Conservation (phyloP, 495 filamentous ascomycete species). For the Astrothelium macrocarpum region DNA sequence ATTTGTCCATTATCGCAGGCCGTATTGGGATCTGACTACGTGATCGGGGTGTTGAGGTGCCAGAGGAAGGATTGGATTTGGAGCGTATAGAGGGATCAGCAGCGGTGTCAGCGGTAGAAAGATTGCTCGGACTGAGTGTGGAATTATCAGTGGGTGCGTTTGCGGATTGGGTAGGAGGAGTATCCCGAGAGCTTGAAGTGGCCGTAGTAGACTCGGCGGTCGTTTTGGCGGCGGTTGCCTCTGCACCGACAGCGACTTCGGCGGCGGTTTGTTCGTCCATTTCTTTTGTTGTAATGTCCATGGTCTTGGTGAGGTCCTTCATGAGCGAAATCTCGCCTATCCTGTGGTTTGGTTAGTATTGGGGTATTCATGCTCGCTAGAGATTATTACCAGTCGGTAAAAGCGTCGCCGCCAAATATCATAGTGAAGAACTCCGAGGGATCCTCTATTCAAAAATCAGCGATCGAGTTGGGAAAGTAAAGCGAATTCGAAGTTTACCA, state of each 20-base stretch:
- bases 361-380: neutral
- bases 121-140: slow-evolving; percentile 7
- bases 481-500: slow-evolving; percentile 37
- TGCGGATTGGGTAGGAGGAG: slow-evolving; percentile 12
- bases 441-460: slow-evolving; percentile 52
- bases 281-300: slow-evolving; percentile 35
- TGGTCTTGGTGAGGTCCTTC: slow-evolving; percentile 38
- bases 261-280: slow-evolving; percentile 28
- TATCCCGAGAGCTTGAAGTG: neutral
- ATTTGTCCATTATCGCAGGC: slow-evolving; percentile 77
- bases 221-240: slow-evolving; percentile 39
- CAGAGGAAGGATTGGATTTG: slow-evolving; percentile 34
- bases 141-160: slow-evolving; percentile 17
- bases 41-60: slow-evolving; percentile 56
- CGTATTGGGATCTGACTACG: slow-evolving; percentile 55
- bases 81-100: slow-evolving; percentile 5
- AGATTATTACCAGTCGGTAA: slow-evolving; percentile 47
- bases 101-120: neutral
- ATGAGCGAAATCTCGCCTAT: slow-evolving; percentile 38
- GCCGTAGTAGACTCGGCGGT: slow-evolving; percentile 29
- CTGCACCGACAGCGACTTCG: slow-evolving; percentile 18
- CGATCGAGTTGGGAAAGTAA: neutral
- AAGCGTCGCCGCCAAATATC: slow-evolving; percentile 97
- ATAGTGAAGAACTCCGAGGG: slow-evolving; percentile 96
- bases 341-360: slow-evolving; percentile 21